Evolutionary conservation across 768 basidiomycete species (phyloP), one percentile per base, ranked within the genome.

Genomic region (Hebeloma cylindrosporum): DNA sequence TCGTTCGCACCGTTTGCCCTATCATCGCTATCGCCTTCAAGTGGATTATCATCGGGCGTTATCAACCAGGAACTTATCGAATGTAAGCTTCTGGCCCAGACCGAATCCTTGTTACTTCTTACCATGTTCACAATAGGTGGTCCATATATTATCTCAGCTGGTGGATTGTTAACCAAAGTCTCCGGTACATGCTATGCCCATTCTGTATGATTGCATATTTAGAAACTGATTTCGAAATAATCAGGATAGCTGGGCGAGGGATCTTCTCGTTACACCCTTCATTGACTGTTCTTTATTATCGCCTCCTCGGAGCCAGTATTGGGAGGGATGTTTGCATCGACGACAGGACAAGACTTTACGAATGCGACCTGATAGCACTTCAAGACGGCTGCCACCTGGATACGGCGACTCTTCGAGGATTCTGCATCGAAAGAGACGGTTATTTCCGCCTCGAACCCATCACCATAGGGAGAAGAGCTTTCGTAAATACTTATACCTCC

Each of bases 391-490:
- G 70, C 43, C 64, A 66, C n/a, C 60, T 77, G 30, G 72, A 75
- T 45, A 62, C 60, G 17, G 55, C 70, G 0, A 57, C 68, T 3
- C 54, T 74, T 9, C 67, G 73, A 9, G 72, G 69, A 9, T 75
- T 76, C 50, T 66, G 68, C 34, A 71, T 74, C 4, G 74, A 77
- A 52, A 60, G 68, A 14, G 69, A 75, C 42, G 72, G 73, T 4
- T 64, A 53, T 42, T 71, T 77, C 60, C 65, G 66, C 13, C 62
- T 77, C 13, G 69, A 62, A 10, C 58, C 54, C 2, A 62, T 75
- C 38, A 60, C 59, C 7, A 62, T 77, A 38, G 73, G 73, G 6
- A 45, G 54, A 14, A 58, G 62, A 22, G 70, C 69, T 5, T 56
- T 67, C 8, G 51, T 75, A 25, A 77, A 75, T 51, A 69, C 71